Evolutionary conservation across 768 basidiomycete genomes (phyloP).

Genomic region (Lactarius sanguifluus): DNA sequence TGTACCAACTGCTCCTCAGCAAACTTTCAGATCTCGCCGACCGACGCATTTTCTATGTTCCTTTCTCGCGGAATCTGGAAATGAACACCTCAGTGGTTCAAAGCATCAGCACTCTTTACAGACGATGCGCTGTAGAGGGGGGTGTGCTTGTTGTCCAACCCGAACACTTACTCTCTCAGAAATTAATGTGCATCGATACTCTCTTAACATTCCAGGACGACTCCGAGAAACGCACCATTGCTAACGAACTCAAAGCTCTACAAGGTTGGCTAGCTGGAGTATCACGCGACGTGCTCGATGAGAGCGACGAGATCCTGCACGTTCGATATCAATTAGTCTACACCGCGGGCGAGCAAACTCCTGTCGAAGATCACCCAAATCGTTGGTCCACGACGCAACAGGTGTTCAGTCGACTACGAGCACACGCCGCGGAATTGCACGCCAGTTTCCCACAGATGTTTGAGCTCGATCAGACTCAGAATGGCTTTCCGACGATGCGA

Average conservation of each 20-base stretch:
- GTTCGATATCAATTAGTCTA: no score
- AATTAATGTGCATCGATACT: conserved; percentile 46
- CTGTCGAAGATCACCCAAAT: no score
- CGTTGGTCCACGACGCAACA: no score
- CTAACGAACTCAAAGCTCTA: conserved; percentile 38
- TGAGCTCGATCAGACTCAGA: neutral
- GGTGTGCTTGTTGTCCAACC: conserved; percentile 54
- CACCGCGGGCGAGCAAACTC: no score
- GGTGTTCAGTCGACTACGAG: no score
- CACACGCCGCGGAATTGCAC: no score
- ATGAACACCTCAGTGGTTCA: conserved; percentile 23
- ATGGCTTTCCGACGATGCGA: conserved; percentile 9
- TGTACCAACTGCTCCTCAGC: conserved; percentile 47
- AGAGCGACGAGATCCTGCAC: no score
- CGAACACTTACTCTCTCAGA: conserved; percentile 53
- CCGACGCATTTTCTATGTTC: conserved; percentile 48
- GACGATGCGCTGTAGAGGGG: conserved; percentile 39
- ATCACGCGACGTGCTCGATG: no score
- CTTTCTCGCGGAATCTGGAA: conserved; percentile 46
- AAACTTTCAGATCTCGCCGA: conserved; percentile 44
- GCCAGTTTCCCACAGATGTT: neutral
- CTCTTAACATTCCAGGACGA: conserved; percentile 29
- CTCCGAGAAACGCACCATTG: conserved; percentile 39
- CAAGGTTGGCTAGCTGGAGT: neutral
- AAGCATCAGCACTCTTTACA: conserved; percentile 37